Percentiles rank a stretch among this genome's conserved stretches.
These are phyloP conservation scores for Claviceps pazoutovae DNA, from an alignment of 2,329 filamentous ascomycete genomes.

Conservation along the genomic window DNA sequence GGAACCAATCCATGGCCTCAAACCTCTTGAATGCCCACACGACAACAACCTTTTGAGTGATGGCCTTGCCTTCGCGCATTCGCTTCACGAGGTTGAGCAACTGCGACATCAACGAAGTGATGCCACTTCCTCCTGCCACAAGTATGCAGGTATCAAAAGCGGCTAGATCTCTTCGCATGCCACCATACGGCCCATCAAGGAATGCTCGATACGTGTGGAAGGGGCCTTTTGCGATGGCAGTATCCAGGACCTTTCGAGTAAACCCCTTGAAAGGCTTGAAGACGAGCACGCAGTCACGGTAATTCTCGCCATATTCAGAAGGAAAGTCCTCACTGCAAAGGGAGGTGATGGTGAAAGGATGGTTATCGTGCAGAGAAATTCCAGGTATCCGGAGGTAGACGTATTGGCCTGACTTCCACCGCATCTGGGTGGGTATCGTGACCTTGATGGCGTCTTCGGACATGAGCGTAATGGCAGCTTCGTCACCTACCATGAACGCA, in stretches of 20 bases:
- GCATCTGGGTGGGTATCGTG: slow-evolving; percentile 84
- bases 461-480: slow-evolving; percentile 78
- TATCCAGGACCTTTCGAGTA: slow-evolving; percentile 71
- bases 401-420: slow-evolving; percentile 87
- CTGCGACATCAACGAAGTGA: slow-evolving; percentile 86
- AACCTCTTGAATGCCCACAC: slow-evolving; percentile 88
- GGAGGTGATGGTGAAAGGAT: slow-evolving; percentile 89
- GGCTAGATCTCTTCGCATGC: slow-evolving; percentile 78
- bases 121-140: slow-evolving; percentile 86
- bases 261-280: slow-evolving; percentile 89
- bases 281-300: slow-evolving; percentile 77
- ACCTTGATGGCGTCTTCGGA: slow-evolving; percentile 92
- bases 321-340: slow-evolving; percentile 88
- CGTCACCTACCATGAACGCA: slow-evolving; percentile 78
- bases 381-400: slow-evolving; percentile 90
- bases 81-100: slow-evolving; percentile 88
- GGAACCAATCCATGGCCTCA: slow-evolving; percentile 96
- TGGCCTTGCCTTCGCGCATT: slow-evolving; percentile 87
- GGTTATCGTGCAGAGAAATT: slow-evolving; percentile 80
- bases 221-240: slow-evolving; percentile 69
- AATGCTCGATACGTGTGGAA: slow-evolving; percentile 89
- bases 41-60: slow-evolving; percentile 79
- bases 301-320: slow-evolving; percentile 77
- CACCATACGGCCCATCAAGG: slow-evolving; percentile 86
- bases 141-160: slow-evolving; percentile 89